Percentiles rank a stretch among this genome's conserved stretches.
phyloP scores from a whole-genome alignment of 192 early-diverging fungal genomes.

The Coemansia sp. region DNA sequence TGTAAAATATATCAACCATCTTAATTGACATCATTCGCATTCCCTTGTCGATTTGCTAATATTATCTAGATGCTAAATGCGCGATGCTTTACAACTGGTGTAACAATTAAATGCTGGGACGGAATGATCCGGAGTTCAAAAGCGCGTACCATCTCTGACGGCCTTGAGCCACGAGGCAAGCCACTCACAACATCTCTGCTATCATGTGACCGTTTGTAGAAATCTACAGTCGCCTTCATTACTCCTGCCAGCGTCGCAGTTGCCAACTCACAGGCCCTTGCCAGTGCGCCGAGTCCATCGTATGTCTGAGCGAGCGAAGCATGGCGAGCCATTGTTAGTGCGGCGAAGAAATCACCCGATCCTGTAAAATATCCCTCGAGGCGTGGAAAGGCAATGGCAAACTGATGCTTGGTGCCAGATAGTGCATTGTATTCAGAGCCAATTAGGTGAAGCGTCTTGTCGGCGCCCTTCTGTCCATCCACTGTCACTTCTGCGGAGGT shows the following conservation, averaged over 20 bases:
- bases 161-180: conserved; percentile 28
- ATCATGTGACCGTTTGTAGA: conserved; percentile 36
- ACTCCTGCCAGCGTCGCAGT: conserved; percentile 71
- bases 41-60: too few relatives aligned
- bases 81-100: conserved; percentile 9
- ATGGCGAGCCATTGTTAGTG: conserved; percentile 66
- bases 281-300: conserved; percentile 24
- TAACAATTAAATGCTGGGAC: conserved; percentile 46
- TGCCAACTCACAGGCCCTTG: conserved; percentile 64
- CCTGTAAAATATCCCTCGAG: conserved; percentile 82
- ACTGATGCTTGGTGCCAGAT: conserved; percentile 43
- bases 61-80: conserved; percentile 9
- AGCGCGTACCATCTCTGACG: conserved; percentile 48
- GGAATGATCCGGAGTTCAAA: conserved; percentile 76
- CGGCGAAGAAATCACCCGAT: conserved; percentile 88
- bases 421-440: conserved; percentile 36
- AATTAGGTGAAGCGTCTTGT: conserved; percentile 46
- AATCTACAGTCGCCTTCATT: conserved; percentile 56
- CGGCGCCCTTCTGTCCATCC: conserved; percentile 14
- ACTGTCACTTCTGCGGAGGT: conserved; percentile 63
- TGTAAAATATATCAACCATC: too few relatives aligned
- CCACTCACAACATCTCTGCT: conserved; percentile 12
- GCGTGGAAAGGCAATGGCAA: conserved; percentile 73
- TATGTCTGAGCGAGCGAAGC: conserved; percentile 33
- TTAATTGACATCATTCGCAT: too few relatives aligned